These are phyloP conservation scores for Binderoboletus segoi DNA, from an alignment of 1,284 basidiomycete species.

Conservation along the genomic window DNA sequence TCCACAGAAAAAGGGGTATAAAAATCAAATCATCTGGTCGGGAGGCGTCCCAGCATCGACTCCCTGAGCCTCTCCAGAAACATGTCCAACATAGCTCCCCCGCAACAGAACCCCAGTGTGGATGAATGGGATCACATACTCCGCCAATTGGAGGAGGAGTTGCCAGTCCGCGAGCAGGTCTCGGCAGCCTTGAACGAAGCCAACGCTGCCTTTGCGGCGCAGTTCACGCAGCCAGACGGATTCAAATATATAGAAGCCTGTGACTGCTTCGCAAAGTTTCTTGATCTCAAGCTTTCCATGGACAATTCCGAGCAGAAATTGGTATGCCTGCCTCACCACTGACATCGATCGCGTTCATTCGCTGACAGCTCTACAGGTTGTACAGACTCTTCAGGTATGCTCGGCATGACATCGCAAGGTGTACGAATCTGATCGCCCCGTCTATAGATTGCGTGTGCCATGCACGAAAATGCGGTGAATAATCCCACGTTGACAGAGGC, in stretches of 20 bases:
- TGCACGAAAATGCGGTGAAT: constrained; percentile 29
- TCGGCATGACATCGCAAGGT: background rate
- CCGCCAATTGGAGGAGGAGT: background rate
- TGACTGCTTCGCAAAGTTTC: constrained; percentile 13
- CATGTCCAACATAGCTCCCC: constrained; percentile 9
- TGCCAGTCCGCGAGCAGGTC: background rate
- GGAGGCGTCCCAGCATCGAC: background rate
- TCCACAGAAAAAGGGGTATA: constrained; percentile 12
- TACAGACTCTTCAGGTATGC: constrained; percentile 26
- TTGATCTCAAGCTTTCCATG: constrained; percentile 7
- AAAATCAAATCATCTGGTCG: background rate
- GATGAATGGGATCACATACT: constrained; percentile 7
- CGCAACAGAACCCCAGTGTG: background rate
- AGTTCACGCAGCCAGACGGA: constrained; percentile 16
- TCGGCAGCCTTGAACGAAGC: constrained; percentile 7
- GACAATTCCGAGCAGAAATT: constrained; percentile 12
- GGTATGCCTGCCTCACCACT: constrained; percentile 3
- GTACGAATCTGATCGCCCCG: background rate
- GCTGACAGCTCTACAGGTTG: constrained; percentile 16
- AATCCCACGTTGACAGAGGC: constrained; percentile 9
- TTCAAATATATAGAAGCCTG: constrained; percentile 13
- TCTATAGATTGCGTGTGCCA: constrained; percentile 22
- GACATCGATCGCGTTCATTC: background rate
- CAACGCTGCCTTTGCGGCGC: constrained; percentile 17
- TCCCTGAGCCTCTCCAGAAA: background rate